phyloP scores from a whole-genome alignment of 805 yeast species.

The Candida sphagnicola region DNA sequence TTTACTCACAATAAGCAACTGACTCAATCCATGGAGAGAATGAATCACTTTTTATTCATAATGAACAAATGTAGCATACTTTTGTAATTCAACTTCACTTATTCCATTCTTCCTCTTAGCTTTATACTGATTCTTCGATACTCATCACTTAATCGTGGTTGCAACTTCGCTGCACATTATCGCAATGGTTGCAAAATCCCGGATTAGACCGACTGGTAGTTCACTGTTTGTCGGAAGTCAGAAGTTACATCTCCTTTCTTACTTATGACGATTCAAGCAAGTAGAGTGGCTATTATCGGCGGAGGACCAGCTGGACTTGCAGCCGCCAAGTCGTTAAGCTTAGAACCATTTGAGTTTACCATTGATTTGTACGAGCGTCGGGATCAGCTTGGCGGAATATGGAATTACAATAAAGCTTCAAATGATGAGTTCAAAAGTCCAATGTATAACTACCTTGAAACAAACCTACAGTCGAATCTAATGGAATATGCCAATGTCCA shows the following conservation, averaged over 20 bases:
- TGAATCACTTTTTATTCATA: too few species aligned
- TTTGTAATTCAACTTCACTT: too few species aligned
- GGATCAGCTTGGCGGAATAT: slow-evolving; percentile 67
- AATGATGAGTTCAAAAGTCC: slow-evolving; percentile 30
- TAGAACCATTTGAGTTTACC: slow-evolving; percentile 39
- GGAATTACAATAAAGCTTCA: slow-evolving; percentile 43
- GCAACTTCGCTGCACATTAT: too few species aligned
- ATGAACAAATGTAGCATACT: too few species aligned
- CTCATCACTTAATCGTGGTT: too few species aligned
- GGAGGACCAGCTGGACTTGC: slow-evolving; percentile 78
- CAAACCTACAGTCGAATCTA: slow-evolving; percentile 59
- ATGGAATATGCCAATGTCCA: slow-evolving; percentile 51
- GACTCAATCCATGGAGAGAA: too few species aligned
- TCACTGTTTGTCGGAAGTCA: too few species aligned
- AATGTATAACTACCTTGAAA: slow-evolving; percentile 62
- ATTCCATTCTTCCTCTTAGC: too few species aligned
- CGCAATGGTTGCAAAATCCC: not conserved
- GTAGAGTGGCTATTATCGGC: slow-evolving; percentile 62
- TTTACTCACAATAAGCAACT: too few species aligned
- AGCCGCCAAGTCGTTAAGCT: slow-evolving; percentile 56
- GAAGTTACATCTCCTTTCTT: too few species aligned
- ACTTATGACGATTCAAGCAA: not conserved
- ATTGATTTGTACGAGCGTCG: slow-evolving; percentile 62
- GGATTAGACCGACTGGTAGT: too few species aligned
- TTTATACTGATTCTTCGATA: too few species aligned